A percentile compares a stretch with the other conserved stretches of the same genome.
These are phyloP conservation scores for Daldinia concentrica DNA, from an alignment of 495 filamentous ascomycete genomes.

Conservation along the genomic window DNA sequence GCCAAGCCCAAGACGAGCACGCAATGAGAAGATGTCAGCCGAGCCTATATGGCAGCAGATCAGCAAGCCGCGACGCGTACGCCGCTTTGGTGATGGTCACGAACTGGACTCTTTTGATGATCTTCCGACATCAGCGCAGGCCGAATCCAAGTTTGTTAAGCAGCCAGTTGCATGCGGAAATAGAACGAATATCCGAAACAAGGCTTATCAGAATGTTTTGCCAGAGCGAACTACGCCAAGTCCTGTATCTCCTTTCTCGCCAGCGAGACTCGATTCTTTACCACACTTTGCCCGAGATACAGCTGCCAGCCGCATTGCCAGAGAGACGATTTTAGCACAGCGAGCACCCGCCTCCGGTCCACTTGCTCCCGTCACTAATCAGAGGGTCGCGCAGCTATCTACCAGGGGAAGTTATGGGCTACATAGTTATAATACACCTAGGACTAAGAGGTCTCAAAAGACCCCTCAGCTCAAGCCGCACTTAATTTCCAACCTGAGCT, in stretches of 20 bases:
- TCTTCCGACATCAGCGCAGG: conserved; percentile 83
- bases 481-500: conserved; percentile 60
- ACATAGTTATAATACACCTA: conserved; percentile 42
- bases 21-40: conserved; percentile 51
- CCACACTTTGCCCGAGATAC: conserved; percentile 96
- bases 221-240: conserved; percentile 63
- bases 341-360: conserved; percentile 61
- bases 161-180: conserved; percentile 76
- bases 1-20: conserved; percentile 61
- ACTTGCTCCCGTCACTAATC: conserved; percentile 72
- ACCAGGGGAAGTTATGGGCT: conserved; percentile 58
- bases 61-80: conserved; percentile 74
- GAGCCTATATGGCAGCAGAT: conserved; percentile 64
- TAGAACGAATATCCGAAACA: conserved; percentile 69
- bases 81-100: conserved; percentile 89
- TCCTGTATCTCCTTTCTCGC: conserved; percentile 65
- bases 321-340: conserved; percentile 81
- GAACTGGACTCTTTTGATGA: conserved; percentile 96
- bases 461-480: conserved; percentile 62
- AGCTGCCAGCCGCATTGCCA: conserved; percentile 86
- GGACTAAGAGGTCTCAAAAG: conserved; percentile 66
- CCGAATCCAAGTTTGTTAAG: conserved; percentile 83
- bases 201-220: conserved; percentile 66
- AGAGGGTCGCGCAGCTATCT: conserved; percentile 80
- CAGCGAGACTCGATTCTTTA: conserved; percentile 62